Percentiles rank a stretch among this genome's conserved stretches.
phyloP scores from a whole-genome alignment of 768 basidiomycete species.

The Auriscalpium vulgare region DNA sequence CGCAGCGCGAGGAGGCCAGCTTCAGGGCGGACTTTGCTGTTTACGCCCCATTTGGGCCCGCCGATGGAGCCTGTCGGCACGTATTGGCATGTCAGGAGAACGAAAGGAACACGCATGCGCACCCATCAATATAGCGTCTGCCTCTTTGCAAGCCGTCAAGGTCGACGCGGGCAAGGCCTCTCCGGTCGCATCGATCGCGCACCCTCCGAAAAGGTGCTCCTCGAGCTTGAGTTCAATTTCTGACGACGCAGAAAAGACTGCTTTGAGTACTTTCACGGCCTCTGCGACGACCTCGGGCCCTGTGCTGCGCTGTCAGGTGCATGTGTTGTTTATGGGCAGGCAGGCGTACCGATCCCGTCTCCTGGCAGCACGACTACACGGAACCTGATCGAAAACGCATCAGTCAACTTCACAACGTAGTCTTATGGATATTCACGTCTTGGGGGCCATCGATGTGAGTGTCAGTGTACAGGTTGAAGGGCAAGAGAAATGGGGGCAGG shows the following conservation, averaged over 20 bases:
- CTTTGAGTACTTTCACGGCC: conserved; percentile 76
- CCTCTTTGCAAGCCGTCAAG: conserved; percentile 80
- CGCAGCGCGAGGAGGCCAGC: conserved; percentile 81
- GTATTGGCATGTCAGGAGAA: not conserved
- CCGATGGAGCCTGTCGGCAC: conserved; percentile 80
- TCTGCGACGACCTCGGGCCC: conserved; percentile 89
- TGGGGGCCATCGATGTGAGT: conserved; percentile 4
- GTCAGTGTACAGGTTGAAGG: not conserved
- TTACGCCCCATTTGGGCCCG: conserved; percentile 98
- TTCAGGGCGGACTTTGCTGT: conserved; percentile 84
- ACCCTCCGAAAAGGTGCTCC: conserved; percentile 80
- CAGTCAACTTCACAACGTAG: not conserved
- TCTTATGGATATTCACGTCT: conserved; percentile 15
- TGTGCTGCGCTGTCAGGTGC: conserved; percentile 19
- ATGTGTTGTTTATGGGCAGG: not conserved
- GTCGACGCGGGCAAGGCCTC: conserved; percentile 81
- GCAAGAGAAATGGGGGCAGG: not conserved
- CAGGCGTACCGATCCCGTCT: conserved; percentile 82
- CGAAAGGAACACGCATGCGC: conserved; percentile 12
- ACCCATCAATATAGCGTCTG: conserved; percentile 97
- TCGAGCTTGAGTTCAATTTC: conserved; percentile 70
- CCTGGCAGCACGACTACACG: conserved; percentile 88
- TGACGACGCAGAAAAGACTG: conserved; percentile 51
- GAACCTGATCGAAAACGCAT: conserved; percentile 43
- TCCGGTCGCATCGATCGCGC: conserved; percentile 84